Base-by-base conservation (phyloP, 805 yeast genomes). In the Ogataea pini region DNA sequence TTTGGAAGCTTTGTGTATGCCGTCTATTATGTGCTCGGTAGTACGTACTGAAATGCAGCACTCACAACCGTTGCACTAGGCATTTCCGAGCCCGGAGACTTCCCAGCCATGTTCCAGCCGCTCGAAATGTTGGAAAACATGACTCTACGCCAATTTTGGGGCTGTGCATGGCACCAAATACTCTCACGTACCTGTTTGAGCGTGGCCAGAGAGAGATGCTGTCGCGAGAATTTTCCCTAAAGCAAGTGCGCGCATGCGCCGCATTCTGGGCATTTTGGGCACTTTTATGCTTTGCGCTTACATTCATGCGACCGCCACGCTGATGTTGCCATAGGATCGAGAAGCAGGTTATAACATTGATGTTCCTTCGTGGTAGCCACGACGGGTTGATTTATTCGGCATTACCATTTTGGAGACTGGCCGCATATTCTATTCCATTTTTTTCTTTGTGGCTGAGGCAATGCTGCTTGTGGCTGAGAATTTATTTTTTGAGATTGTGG, bases 151-250 rank as follows among this genome's bases (percentile, higher is more conserved):
- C 19, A 24, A 7, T 44, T 49, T 27, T 49, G 52, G 52, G 46
- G 46, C 14, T n/a, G 34, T 16, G 44, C 40, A 4, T 49, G 52
- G 52, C 52, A 49, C 36, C 52, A 49, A n/a, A 36, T 18, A 2
- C 14, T 39, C 20, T 42, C 42, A 19, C 18, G 17, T 1, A 20
- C 44, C 8, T 33, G 29, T 14, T 33, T 31, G 31, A 40, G n/a
- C 17, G 33, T 48, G 13, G 51, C 48, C 14, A 22, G 42, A 19
- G 9, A 22, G 42, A 19, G 9, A 16, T 36, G 12, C 38, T 17
- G 31, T 42, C 17, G 14, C 25, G n/a, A 12, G 3, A 4, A 2
- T 44, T 33, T 33, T 44, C 20, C 46, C 48, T 7, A 24, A 17
- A 8, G 22, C 31, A 12, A 9, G 19, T 27, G 3, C 17, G 28